These are phyloP conservation scores for Gracilariopsis chorda DNA, from an alignment of 23 red algal species.

Conservation along the genomic window DNA sequence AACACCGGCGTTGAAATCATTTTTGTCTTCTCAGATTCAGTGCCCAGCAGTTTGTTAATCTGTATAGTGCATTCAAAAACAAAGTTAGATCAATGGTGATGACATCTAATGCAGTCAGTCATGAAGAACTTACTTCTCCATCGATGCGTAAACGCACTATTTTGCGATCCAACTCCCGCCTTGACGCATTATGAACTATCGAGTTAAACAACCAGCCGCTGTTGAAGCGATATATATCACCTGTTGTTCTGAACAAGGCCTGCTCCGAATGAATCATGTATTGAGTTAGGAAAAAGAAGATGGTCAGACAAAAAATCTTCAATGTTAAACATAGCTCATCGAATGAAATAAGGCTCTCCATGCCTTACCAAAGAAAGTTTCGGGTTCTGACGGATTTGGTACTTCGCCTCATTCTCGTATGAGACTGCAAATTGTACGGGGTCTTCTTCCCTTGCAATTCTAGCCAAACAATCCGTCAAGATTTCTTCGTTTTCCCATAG, in stretches of 20 bases:
- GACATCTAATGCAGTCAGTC: not conserved
- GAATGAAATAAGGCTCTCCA: too few relatives aligned
- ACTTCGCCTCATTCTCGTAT: not conserved
- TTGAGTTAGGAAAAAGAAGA: too few relatives aligned
- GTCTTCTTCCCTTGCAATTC: not conserved
- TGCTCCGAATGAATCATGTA: too few relatives aligned
- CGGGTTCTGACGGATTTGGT: too few relatives aligned
- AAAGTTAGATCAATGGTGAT: not conserved
- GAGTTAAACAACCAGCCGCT: constrained; percentile 5
- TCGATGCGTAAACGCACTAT: not conserved
- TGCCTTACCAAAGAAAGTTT: too few relatives aligned
- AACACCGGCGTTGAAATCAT: not conserved
- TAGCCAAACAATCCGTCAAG: not conserved
- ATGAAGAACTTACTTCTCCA: not conserved
- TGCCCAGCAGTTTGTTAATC: not conserved
- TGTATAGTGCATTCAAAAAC: not conserved
- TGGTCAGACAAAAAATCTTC: too few relatives aligned
- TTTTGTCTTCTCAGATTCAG: not conserved
- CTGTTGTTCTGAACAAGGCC: too few relatives aligned
- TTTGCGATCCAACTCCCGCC: not conserved
- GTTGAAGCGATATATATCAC: not conserved
- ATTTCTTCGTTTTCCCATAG: not conserved
- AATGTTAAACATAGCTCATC: too few relatives aligned
- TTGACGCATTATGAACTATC: not conserved
- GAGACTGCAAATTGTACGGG: not conserved